Evolutionary conservation across 2,329 filamentous ascomycete species (phyloP), one percentile per base, ranked within the genome.

Genomic region (Rutstroemia sp.): DNA sequence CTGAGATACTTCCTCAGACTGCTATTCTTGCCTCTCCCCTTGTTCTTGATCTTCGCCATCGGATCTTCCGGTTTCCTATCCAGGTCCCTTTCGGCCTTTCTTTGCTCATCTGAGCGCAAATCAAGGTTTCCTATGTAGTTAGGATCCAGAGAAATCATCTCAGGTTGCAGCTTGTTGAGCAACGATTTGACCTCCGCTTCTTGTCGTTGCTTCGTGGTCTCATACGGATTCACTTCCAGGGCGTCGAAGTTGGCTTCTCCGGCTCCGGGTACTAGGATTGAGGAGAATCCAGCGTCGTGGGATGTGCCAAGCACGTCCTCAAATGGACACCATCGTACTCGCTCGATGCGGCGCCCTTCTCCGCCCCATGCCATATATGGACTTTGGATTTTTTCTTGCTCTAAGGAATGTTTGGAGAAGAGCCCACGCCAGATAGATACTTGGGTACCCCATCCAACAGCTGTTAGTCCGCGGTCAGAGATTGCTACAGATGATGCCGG

Each of bases 221-320:
- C 94, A 79, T 92, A 97, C 37, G 94, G 94, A 76, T 99, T 99
- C 65, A 86, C 79, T 72, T 99, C 94, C 54, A 96, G 77, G 2
- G 91, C 88, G 71, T 99, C 94, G 70, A 89, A 96, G 79, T 97
- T 97, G 69, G 94, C 85, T 72, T 99, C 94, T 60, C 94, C 94
- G n/a, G 92, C 88, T 48, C 94, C 94, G 7, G 94, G 94, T 2
- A 97, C 84, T 64, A 99, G 83, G 68, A 96, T 83, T 56, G 87
- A 94, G 16, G 87, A 88, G 75, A 97, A 97, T 14, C 94, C 94
- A 58, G 85, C 77, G 68, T 88, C 81, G 74, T 97, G 92, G 2
- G 86, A 82, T 23, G 96, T 80, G 14, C 92, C 94, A 1, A 99
- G 81, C 0, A 96, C 77, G 75, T 99, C 94, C 71, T 99, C 94